phyloP scores from a whole-genome alignment of 1,284 basidiomycete genomes.

The Papiliotrema terrestris region DNA sequence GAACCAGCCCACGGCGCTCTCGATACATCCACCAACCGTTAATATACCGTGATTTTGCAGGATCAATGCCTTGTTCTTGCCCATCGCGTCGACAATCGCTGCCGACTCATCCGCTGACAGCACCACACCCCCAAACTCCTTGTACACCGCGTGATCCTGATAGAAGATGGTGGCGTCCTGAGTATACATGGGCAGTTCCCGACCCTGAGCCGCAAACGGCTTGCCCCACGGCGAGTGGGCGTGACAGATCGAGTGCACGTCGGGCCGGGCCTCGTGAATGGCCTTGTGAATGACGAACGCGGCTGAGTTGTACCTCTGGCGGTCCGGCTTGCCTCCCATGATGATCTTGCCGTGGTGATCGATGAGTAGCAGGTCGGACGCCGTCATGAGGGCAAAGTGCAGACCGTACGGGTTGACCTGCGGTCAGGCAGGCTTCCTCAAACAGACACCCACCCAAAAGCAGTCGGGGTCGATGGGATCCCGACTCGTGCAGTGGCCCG shows the following conservation, averaged over 20 bases:
- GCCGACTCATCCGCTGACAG: conserved; percentile 58
- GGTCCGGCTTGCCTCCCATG: conserved; percentile 50
- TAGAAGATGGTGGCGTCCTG: conserved; percentile 32
- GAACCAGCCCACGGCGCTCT: conserved; percentile 27
- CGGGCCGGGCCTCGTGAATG: conserved; percentile 60
- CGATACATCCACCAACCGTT: conserved; percentile 47
- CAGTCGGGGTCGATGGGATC: conserved; percentile 55
- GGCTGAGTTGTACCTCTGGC: conserved; percentile 51
- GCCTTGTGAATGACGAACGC: conserved; percentile 59
- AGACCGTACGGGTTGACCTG: conserved; percentile 27
- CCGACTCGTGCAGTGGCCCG: conserved; percentile 63
- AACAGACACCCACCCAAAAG: conserved; percentile 56
- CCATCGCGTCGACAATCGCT: conserved; percentile 57
- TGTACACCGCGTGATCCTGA: conserved; percentile 24
- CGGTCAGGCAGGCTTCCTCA: not conserved
- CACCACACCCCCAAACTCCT: conserved; percentile 60
- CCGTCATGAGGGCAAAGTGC: conserved; percentile 53
- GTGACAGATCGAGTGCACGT: conserved; percentile 62
- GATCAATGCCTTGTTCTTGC: conserved; percentile 49
- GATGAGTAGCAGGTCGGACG: conserved; percentile 52
- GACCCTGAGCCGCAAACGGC: conserved; percentile 58
- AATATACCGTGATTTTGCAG: conserved; percentile 62
- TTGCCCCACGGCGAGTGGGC: conserved; percentile 63
- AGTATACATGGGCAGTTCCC: conserved; percentile 53
- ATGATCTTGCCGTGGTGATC: conserved; percentile 54